Conservation (phyloP, 495 filamentous ascomycete species). For the Penicillium goetzii region DNA sequence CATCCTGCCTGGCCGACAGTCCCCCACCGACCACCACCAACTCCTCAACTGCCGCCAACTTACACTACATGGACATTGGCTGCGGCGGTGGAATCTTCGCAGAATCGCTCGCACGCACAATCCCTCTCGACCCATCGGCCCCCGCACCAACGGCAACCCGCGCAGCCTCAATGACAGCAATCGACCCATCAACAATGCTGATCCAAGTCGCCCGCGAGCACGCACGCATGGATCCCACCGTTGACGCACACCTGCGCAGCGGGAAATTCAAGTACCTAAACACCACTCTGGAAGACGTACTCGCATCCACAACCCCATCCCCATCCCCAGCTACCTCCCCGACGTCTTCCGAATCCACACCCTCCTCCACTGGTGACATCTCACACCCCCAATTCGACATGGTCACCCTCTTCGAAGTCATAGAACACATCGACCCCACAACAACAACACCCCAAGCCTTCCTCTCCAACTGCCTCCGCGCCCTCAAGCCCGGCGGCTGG, state of each 20-base stretch:
- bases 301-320: slow-evolving; percentile 25
- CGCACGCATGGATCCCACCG: slow-evolving; percentile 65
- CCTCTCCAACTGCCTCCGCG: slow-evolving; percentile 65
- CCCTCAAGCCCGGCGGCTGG: slow-evolving; percentile 91
- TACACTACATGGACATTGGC: slow-evolving; percentile 87
- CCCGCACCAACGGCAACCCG: slow-evolving; percentile 57
- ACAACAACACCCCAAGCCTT: slow-evolving; percentile 67
- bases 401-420: slow-evolving; percentile 87
- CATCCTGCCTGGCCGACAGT: slow-evolving; percentile 60
- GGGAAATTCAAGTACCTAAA: slow-evolving; percentile 72
- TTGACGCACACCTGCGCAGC: slow-evolving; percentile 46
- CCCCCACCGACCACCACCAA: slow-evolving; percentile 22
- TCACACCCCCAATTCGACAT: slow-evolving; percentile 60
- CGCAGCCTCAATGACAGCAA: slow-evolving; percentile 72
- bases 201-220: slow-evolving; percentile 78
- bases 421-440: slow-evolving; percentile 75
- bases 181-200: slow-evolving; percentile 83
- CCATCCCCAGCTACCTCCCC: slow-evolving; percentile 9
- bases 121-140: slow-evolving; percentile 47
- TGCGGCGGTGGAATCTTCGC: slow-evolving; percentile 97
- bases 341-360: slow-evolving; percentile 2
- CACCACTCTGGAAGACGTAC: slow-evolving; percentile 68
- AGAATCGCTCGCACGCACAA: slow-evolving; percentile 80
- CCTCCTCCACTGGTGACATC: background rate
- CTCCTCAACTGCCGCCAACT: slow-evolving; percentile 31